Evolutionary conservation across 768 basidiomycete species (phyloP), one percentile per base, ranked within the genome.

Genomic region (Pleurotus salmoneostramineus): DNA sequence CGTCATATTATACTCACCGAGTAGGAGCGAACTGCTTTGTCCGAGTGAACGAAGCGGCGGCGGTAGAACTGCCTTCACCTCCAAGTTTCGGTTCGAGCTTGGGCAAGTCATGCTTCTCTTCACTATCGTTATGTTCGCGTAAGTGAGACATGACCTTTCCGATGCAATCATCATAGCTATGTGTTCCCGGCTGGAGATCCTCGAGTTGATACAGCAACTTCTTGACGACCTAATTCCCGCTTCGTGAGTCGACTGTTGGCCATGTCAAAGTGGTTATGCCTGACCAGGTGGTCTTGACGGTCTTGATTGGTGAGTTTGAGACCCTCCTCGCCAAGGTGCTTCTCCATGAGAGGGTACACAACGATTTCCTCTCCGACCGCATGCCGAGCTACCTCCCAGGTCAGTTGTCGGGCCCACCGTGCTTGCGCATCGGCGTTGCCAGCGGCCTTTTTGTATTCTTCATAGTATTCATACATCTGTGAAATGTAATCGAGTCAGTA

Each of bases 1-100:
- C 21, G 8, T 37, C 43, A 4, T 4, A 14, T n/a, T 10, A 12
- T 5, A 68, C 78, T 10, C 17, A 82, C 83, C 81, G 73, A 6
- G 85, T 86, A 0, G 85, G 85, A 4, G 74, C 83, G 59, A 86
- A 83, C 61, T 80, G 79, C 73, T 88, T 88, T 1, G 84, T 86
- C 54, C 74, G 68, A 61, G 68, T 74, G 70, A 87, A 87, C 35
- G 63, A 69, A 17, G 61, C 57, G 1, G 83, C 82, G 0, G 82
- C 81, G n/a, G 68, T 50, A 31, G 70, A 62, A 60, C 81, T 80
- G 2, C 69, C 74, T 0, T 79, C 74, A 4, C 66, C 60, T 10
- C 80, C 78, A 27, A 87, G 70, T 12, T 71, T 69, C 6, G 76
- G 70, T 64, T 83, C 80, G 15, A 86, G 74, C 14, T 74, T 62